Percentiles rank a stretch among this genome's conserved stretches.
Conservation (phyloP, 441 rosid genomes). For the Euphorbia schlechtendalii region DNA sequence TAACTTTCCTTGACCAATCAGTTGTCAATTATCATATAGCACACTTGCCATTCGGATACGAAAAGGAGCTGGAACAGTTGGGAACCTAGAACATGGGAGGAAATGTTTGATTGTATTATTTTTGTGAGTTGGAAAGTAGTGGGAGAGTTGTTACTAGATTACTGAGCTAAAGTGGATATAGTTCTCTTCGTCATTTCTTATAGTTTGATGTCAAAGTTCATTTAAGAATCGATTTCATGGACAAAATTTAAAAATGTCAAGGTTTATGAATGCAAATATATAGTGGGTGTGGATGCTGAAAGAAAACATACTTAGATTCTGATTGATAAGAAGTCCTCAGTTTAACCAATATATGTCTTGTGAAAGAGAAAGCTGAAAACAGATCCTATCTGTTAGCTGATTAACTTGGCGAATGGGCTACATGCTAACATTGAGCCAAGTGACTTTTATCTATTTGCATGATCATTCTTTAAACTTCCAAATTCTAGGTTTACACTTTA, state of each 20-base stretch:
- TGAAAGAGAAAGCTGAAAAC: neutral
- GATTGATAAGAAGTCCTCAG: neutral
- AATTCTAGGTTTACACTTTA: no score
- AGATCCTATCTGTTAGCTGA: neutral
- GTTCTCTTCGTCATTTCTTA: no score
- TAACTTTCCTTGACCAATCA: no score
- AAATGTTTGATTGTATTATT: neutral
- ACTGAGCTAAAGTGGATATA: no score
- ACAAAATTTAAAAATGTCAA: neutral
- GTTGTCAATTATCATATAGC: neutral
- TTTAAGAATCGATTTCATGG: neutral
- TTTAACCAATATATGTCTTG: no score
- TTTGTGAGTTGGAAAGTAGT: no score
- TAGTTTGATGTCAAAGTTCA: no score
- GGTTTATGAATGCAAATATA: neutral
- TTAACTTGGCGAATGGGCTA: no score
- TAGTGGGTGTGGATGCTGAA: neutral
- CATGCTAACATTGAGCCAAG: no score
- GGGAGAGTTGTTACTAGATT: no score
- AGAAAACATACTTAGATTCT: neutral
- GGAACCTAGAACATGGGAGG: neutral
- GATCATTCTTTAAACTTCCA: no score
- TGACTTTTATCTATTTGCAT: no score
- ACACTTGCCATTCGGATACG: neutral
- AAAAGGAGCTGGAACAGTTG: neutral